Conservation (phyloP, 2,329 filamentous ascomycete genomes). For the Seiridium unicorne region DNA sequence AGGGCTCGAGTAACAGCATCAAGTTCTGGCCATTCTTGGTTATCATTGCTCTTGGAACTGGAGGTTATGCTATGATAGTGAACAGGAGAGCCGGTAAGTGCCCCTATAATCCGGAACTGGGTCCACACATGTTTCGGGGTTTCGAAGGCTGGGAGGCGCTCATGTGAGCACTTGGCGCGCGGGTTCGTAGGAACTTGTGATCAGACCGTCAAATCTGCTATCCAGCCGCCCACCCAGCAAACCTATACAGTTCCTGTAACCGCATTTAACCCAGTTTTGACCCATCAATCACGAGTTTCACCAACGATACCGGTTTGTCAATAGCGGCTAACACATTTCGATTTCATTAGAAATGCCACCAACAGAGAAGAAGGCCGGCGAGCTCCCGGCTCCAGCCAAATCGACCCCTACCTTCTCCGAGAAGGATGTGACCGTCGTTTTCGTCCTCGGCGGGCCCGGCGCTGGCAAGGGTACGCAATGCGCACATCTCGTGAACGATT, state of each 20-base stretch:
- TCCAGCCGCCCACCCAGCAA: neutral
- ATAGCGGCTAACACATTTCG: neutral
- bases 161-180: neutral
- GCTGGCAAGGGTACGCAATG: constrained; percentile 98
- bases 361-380: constrained; percentile 34
- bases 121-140: too few species aligned
- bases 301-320: neutral
- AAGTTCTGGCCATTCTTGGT: constrained; percentile 60
- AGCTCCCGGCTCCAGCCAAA: constrained; percentile 51
- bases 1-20: constrained; percentile 34
- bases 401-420: constrained; percentile 70
- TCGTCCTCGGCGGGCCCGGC: constrained; percentile 93
- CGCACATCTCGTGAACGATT: constrained; percentile 79
- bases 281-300: too few species aligned
- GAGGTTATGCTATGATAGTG: constrained; percentile 49
- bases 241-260: neutral
- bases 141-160: neutral
- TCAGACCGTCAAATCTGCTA: neutral
- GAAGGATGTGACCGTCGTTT: constrained; percentile 82
- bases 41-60: constrained; percentile 46
- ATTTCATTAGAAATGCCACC: constrained; percentile 36
- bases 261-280: too few species aligned
- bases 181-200: neutral
- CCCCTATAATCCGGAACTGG: neutral
- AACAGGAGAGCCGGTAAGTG: constrained; percentile 48